Evolutionary conservation across 2,329 filamentous ascomycete species (phyloP), one percentile per base, ranked within the genome.

Genomic region (Lasiodiplodia hormozganensis): DNA sequence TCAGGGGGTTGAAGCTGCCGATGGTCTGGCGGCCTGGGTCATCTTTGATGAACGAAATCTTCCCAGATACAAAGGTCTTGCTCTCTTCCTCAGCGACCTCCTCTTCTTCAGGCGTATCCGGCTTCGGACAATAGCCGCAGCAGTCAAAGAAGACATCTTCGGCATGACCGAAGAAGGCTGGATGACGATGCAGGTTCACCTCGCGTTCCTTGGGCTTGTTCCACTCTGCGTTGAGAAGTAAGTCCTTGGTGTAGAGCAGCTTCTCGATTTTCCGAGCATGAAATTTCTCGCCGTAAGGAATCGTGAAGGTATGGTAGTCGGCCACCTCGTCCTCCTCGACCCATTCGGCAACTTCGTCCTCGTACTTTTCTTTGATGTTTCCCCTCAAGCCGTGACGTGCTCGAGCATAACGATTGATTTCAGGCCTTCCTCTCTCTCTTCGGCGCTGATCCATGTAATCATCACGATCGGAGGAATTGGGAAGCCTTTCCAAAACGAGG

Each of bases 331-430:
- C 88, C 67, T 91, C 87, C 6, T 91, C 88, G 2, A 92, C 85
- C 93, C 93, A 96, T 70, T 97, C 93, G 0, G 92, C 90, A 49
- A 95, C 86, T 72, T 97, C 93, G 70, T 96, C 92, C 71, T 94
- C 91, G 72, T 92, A 86, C 16, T 85, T 79, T 57, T 93, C 88
- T 75, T 96, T 96, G 80, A 96, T 88, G 72, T 96, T 93, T 28
- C 90, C 92, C 18, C 76, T 73, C 18, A 88, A 79, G n/a, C 77
- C 77, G 43, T 82, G 77, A 64, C 80, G 81, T 58, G 80, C 76
- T 5, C 12, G 25, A 23, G 71, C 72, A 68, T 73, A 76, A 2
- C 84, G 83, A 64, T 85, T 79, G 23, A 86, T 75, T 1, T 73
- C 70, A 14, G 92, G 92, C 18, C 92, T 85, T 0, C 92, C 92